Conservation (phyloP, 2,329 filamentous ascomycete genomes). For the Talaromyces funiculosus region DNA sequence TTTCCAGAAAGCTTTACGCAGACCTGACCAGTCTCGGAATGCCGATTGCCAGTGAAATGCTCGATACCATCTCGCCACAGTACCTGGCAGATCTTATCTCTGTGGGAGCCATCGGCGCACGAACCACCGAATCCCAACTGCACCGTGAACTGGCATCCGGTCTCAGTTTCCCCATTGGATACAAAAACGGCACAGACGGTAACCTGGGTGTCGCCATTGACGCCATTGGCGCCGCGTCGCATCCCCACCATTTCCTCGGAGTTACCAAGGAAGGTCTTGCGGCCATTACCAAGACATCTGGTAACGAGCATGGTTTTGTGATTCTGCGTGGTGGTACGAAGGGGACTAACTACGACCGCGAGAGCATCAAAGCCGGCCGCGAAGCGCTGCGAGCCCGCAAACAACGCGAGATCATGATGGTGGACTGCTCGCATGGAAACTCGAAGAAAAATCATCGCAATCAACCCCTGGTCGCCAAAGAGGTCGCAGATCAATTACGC, state of each 20-base stretch:
- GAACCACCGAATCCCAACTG: slow-evolving; percentile 93
- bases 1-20: slow-evolving; percentile 88
- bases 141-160: slow-evolving; percentile 94
- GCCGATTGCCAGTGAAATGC: slow-evolving; percentile 96
- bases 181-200: slow-evolving; percentile 99
- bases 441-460: slow-evolving; percentile 97
- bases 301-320: slow-evolving; percentile 96
- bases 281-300: slow-evolving; percentile 85
- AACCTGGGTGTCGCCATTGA: slow-evolving; percentile 88
- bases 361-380: slow-evolving; percentile 72
- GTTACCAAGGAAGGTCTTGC: slow-evolving; percentile 97
- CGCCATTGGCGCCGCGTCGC: slow-evolving; percentile 69
- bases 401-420: slow-evolving; percentile 86
- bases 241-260: slow-evolving; percentile 88
- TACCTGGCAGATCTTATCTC: slow-evolving; percentile 95
- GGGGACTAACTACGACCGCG: slow-evolving; percentile 89
- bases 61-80: slow-evolving; percentile 97
- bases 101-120: slow-evolving; percentile 88
- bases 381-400: slow-evolving; percentile 75
- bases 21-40: slow-evolving; percentile 82
- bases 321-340: slow-evolving; percentile 87
- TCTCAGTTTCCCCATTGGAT: slow-evolving; percentile 93
- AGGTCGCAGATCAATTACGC: slow-evolving; percentile 76
- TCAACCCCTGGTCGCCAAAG: slow-evolving; percentile 85
- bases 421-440: slow-evolving; percentile 98